Evolutionary conservation across 1,284 basidiomycete genomes (phyloP).

Genomic region (Fomitopsis betulina): DNA sequence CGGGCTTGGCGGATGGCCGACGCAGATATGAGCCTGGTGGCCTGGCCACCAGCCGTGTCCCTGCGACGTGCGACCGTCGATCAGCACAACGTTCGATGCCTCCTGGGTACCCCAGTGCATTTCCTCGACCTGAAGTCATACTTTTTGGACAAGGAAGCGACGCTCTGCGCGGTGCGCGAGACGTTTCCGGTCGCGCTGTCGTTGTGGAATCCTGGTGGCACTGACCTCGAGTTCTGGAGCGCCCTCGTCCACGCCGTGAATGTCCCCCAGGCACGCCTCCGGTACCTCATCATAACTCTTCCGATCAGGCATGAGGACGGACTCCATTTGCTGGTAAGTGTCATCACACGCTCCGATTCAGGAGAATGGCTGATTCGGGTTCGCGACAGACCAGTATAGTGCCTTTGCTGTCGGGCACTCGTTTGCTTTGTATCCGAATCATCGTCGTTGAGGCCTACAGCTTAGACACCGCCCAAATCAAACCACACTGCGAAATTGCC

Average conservation of each 20-base stretch:
- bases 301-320: neutral
- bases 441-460: neutral
- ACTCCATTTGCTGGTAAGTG: neutral
- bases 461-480: too few species aligned
- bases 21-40: neutral
- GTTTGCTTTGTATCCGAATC: neutral
- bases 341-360: too few species aligned
- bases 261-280: neutral
- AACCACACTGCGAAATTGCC: neutral
- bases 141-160: neutral
- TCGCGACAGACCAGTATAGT: neutral
- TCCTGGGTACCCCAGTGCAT: neutral
- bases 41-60: neutral
- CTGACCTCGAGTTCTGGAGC: neutral
- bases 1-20: neutral
- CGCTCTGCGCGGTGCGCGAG: neutral
- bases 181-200: neutral
- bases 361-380: neutral
- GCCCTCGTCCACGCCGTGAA: neutral
- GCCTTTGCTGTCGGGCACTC: neutral
- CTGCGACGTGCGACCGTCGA: neutral
- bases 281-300: neutral
- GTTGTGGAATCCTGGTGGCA: neutral
- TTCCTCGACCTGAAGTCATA: neutral
- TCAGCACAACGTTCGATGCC: neutral